These are phyloP conservation scores for Termitomyces sp. DNA, from an alignment of 768 basidiomycete species.

Conservation along the genomic window DNA sequence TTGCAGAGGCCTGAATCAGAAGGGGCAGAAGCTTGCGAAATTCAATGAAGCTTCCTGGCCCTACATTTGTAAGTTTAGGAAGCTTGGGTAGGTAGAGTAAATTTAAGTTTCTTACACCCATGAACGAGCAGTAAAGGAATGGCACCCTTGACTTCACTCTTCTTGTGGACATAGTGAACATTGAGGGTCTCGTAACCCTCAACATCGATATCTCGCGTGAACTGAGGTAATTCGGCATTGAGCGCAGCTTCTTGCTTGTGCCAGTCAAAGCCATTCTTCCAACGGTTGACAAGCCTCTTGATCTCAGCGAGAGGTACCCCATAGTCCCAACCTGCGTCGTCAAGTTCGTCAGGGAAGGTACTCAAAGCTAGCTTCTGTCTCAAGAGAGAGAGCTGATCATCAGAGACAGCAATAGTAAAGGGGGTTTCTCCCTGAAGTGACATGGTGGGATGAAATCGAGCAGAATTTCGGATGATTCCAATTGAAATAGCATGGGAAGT, in stretches of 20 bases:
- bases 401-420: constrained; percentile 47
- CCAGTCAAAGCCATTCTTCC: constrained; percentile 57
- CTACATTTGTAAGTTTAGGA: constrained; percentile 24
- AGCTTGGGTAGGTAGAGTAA: not conserved
- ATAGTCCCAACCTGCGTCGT: constrained; percentile 43
- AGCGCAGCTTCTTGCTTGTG: constrained; percentile 45
- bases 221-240: constrained; percentile 54
- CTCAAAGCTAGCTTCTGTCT: constrained; percentile 42
- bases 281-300: constrained; percentile 39
- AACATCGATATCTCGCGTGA: constrained; percentile 46
- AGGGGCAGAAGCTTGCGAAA: constrained; percentile 54
- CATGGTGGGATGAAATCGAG: constrained; percentile 4
- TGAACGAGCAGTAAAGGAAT: constrained; percentile 47
- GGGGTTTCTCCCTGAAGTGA: constrained; percentile 15
- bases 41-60: constrained; percentile 64
- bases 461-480: not conserved
- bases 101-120: constrained; percentile 36
- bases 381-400: constrained; percentile 36
- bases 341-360: constrained; percentile 54
- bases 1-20: constrained; percentile 36
- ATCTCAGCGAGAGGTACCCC: constrained; percentile 49
- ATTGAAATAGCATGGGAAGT: not conserved
- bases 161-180: constrained; percentile 59
- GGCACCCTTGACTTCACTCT: constrained; percentile 37
- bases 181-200: constrained; percentile 38